Base-by-base conservation (phyloP, 225 moss, liverwort and hornwort genomes). In the Antitrichia curtipendula region DNA sequence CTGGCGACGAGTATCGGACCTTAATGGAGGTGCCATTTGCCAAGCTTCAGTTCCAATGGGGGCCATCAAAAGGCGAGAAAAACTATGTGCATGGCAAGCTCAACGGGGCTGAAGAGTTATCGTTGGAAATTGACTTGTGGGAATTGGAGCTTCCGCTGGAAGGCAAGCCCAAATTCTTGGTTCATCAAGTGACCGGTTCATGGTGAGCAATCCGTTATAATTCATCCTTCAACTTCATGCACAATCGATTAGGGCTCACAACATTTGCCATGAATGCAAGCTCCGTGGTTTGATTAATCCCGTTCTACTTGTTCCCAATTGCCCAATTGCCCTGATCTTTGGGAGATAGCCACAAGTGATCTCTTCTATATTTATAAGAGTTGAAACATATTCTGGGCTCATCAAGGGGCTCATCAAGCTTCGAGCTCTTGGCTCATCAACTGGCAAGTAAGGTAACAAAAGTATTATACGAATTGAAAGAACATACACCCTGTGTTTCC, bases 1-100 rank as follows among this genome's bases (percentile, higher is more conserved):
- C 91, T 25, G 90, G 90, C 71, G 36, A 56, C 85, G 83, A 63
- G 79, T 66, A 87, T 62, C 82, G 85, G 49, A 87, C 85, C 78
- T 70, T 93, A 5, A 75, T 93, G 90, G 90, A 91, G 82, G 49
- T 93, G 68, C 91, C 93, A 20, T 93, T 91, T 83, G 88, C 90
- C 65, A 83, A 85, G 69, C 82, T 61, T 53, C 87, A 87, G 36
- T 83, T 93, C 23, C 84, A 78, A 31, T 93, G 91, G 91, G 87
- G 85, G 69, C 86, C 75, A 70, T 14, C 43, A 24, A 62, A 64
- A 68, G 73, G 53, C 54, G 90, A 85, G 65, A 87, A 88, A 85
- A 66, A 85, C 16, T 87, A 79, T 58, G 81, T 87, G 53, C 90
- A 88, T 34, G 93, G 93, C 77, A 91, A 87, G 52, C 50, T 69